Conservation (phyloP, 2,329 filamentous ascomycete genomes). For the Exophiala mesophila region DNA sequence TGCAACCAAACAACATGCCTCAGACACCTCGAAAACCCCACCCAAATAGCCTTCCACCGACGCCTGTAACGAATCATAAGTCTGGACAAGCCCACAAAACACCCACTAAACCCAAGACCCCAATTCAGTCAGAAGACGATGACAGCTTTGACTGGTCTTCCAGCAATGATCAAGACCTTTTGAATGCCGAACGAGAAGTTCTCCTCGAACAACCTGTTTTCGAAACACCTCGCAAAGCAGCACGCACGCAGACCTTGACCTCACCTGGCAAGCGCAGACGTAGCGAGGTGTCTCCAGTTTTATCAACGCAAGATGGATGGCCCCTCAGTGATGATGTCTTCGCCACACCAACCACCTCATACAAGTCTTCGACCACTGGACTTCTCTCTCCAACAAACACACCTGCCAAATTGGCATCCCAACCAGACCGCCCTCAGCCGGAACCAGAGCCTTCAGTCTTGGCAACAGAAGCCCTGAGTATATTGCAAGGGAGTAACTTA, state of each 20-base stretch:
- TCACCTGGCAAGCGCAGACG: constrained; percentile 38
- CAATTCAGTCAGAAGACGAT: constrained; percentile 31
- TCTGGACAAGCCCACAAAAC: neutral
- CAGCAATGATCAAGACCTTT: constrained; percentile 32
- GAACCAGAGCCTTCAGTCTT: constrained; percentile 30
- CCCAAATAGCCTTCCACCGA: constrained; percentile 11
- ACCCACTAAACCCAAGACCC: constrained; percentile 14
- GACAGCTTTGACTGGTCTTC: constrained; percentile 38
- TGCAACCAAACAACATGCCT: constrained; percentile 10
- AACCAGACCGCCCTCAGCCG: constrained; percentile 15
- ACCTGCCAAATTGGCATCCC: constrained; percentile 7
- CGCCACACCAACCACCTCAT: constrained; percentile 21
- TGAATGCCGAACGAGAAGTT: constrained; percentile 29
- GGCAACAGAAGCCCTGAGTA: constrained; percentile 28
- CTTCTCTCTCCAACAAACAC: constrained; percentile 21
- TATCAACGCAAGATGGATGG: constrained; percentile 10
- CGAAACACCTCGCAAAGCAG: constrained; percentile 35
- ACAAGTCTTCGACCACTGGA: constrained; percentile 10
- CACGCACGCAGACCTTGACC: constrained; percentile 30
- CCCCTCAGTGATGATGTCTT: constrained; percentile 24
- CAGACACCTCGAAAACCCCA: constrained; percentile 27
- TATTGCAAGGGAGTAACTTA: constrained; percentile 35
- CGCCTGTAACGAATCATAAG: constrained; percentile 13
- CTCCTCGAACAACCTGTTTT: constrained; percentile 18
- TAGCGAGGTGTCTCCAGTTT: constrained; percentile 24